phyloP scores from a whole-genome alignment of 2,329 filamentous ascomycete species.

The Zasmidium angulare region DNA sequence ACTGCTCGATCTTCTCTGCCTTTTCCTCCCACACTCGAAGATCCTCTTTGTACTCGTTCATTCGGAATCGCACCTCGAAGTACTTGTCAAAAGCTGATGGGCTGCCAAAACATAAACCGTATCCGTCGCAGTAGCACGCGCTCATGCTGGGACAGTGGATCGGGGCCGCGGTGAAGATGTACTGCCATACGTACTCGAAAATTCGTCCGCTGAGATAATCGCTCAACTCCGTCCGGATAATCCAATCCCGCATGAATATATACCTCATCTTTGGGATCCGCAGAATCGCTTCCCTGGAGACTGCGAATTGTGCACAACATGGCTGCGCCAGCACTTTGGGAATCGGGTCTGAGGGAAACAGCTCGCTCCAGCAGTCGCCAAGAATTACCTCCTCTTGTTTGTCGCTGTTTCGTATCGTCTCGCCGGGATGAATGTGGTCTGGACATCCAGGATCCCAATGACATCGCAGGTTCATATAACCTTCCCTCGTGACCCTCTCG shows the following conservation, averaged over 20 bases:
- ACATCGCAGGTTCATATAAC: constrained; percentile 58
- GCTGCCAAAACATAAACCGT: constrained; percentile 60
- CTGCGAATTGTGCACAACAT: constrained; percentile 65
- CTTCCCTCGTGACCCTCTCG: constrained; percentile 47
- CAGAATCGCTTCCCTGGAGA: constrained; percentile 58
- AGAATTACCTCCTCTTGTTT: constrained; percentile 48
- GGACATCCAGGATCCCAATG: constrained; percentile 58
- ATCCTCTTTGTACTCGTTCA: constrained; percentile 43
- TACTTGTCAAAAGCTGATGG: constrained; percentile 51
- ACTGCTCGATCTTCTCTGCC: constrained; percentile 37
- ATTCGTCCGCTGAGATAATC: constrained; percentile 60
- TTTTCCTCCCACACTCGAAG: constrained; percentile 45
- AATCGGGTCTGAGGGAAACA: constrained; percentile 50
- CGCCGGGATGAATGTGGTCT: constrained; percentile 53
- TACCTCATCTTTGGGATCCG: constrained; percentile 55
- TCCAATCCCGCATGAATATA: constrained; percentile 60
- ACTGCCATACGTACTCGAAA: constrained; percentile 66
- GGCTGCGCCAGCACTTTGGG: constrained; percentile 57
- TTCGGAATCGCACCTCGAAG: constrained; percentile 46
- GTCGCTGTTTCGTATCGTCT: constrained; percentile 33
- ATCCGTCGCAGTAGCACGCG: constrained; percentile 64
- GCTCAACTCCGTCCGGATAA: constrained; percentile 56
- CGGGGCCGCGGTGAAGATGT: constrained; percentile 56
- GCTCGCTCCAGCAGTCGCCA: constrained; percentile 46
- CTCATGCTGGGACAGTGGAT: constrained; percentile 54